Evolutionary conservation across 495 filamentous ascomycete genomes (phyloP), one percentile per base, ranked within the genome.

Genomic region (Talaromyces thailandensis): DNA sequence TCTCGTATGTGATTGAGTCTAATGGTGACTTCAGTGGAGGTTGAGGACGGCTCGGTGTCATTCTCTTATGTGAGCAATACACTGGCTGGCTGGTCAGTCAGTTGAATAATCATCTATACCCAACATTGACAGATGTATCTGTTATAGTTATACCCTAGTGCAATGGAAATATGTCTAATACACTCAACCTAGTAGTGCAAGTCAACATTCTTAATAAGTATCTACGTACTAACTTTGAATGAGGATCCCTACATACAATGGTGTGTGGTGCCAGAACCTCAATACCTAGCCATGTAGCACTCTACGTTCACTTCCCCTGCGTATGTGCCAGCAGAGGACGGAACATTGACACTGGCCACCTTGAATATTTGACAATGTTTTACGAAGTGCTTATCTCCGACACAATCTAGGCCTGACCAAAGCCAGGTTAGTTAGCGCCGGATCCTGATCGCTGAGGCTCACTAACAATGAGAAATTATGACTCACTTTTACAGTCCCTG

Each of bases 171-270:
- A 12, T 24, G 6, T 16, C 56, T 12, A 58, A 6, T 58, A 24
- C 4, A 64, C 12, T 31, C 68, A 53, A 23, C 57, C 32, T 8
- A 61, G 32, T n/a, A n/a, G 37, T 68, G 57, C 24, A 71, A 2
- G 9, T 35, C 31, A 35, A 12, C 8, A 12, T 12, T 35, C n/a
- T 11, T 35, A 3, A 35, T 35, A 35, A 35, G 12, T 35, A 35
- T 11, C 9, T 35, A 11, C 6, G 3, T 11, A 35, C 3, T 35
- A 35, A n/a, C n/a, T n/a, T n/a, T n/a, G n/a, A n/a, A n/a, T n/a
- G n/a, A n/a, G n/a, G n/a, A n/a, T n/a, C n/a, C 31, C 31, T 35
- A 35, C 31, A 5, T 35, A 11, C 8, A 31, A 12, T 35, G 31
- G 9, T 35, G 31, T 35, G 3, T 35, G 9, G 11, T 31, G n/a